Evolutionary conservation across 768 basidiomycete species (phyloP), one percentile per base, ranked within the genome.

Genomic region (Collybia sp.): DNA sequence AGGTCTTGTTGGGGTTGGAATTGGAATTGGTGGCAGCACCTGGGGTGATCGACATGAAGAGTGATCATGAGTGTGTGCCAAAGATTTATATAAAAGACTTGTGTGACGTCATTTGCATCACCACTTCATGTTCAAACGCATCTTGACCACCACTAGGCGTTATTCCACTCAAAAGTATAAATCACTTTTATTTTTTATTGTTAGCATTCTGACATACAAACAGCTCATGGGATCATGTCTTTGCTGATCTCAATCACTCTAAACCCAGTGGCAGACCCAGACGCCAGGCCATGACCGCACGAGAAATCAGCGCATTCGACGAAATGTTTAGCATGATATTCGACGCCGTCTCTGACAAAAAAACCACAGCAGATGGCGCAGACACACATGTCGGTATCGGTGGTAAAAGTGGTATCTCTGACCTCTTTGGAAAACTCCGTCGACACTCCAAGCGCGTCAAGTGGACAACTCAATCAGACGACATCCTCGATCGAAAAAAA

Each of bases 281-380:
- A 33, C 73, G 72, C 19, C 81, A 84, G 51, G 67, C 78, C 15
- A 80, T 88, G 75, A 86, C 85, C 0, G 80, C 79, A 0, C 74
- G 75, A 38, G 88, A 90, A 65, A 71, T 75, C 47, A 72, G 58
- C 47, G 78, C 77, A 3, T 83, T 90, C 53, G 77, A 85, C 55
- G 80, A 83, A 25, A 84, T 89, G 76, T 86, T 89, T 53, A 72
- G 80, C 53, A 63, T 84, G 64, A 79, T 89, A 32, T 87, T 88
- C 58, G 69, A 77, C 40, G 76, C 77, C 12, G 71, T 70, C 47
- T 65, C 68, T 32, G 66, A 63, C 19, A 49, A 53, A 12, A 44
- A 37, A 16, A 31, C 34, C 12, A 39, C 41, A n/a, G 34, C 41
- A 11, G 40, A 38, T 16, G 40, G 53, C 30, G 45, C 44, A n/a